Evolutionary conservation across 192 early-diverging fungal species (phyloP), one percentile per base, ranked within the genome.

Genomic region (Rhizophagus sp.): DNA sequence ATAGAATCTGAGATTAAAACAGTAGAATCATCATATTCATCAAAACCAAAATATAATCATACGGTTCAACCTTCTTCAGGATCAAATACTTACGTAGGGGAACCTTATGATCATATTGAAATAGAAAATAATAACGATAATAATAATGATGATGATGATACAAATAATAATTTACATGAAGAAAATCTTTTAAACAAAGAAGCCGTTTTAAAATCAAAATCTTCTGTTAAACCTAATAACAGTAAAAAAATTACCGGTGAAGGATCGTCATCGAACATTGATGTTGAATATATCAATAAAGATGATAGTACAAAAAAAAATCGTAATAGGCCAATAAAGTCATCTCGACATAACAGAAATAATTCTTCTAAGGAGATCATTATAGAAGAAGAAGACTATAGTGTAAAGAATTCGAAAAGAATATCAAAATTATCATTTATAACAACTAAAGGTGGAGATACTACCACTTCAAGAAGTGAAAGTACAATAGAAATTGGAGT

Each of bases 51-150:
- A 70, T 70, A 33, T 41, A 70, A 70, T 44, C 68, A 70, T 70
- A 39, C 68, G 22, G 68, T 70, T 47, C 39, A 70, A n/a, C 36
- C 36, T n/a, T 70, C 68, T 70, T 70, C 68, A 47, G 68, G 68
- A 12, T 41, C 68, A 70, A 70, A 70, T 70, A 70, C 68, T 24
- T 70, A n/a, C 44, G 68, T 70, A n/a, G 68, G 30, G 22, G 68
- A 70, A 47, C 44, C 68, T 70, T 70, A 70, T 70, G 68, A 70
- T 70, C 68, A 70, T 70, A 24, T 70, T 39, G 68, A 70, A 39
- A 7, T 22, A n/a, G 68, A 70, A 17, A 39, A 17, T 70, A 70
- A 39, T 36, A 69, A 30, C 33, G 15, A 27, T 36, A 6, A 27
- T 36, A 19, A 3, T 36, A 19, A 34, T 24, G 25, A 30, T 19